Conservation (phyloP, 768 basidiomycete species). For the Tephrocybe sp. region DNA sequence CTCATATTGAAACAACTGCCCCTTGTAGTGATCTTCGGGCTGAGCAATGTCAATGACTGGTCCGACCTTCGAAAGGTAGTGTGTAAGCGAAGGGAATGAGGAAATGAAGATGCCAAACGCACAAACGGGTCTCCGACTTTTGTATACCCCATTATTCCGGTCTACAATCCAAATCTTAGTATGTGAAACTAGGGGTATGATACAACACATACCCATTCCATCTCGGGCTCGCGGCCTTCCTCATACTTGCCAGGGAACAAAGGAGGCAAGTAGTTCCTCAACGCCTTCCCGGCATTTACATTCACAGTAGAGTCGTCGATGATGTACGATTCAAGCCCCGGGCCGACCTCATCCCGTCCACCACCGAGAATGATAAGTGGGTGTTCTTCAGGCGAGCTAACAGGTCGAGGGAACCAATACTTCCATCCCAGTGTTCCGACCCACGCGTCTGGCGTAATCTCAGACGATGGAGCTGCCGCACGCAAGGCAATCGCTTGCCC, state of each 20-base stretch:
- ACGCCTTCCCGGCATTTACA: constrained; percentile 39
- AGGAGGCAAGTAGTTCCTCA: constrained; percentile 61
- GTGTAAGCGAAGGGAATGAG: background rate
- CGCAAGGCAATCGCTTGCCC: constrained; percentile 61
- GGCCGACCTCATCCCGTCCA: constrained; percentile 45
- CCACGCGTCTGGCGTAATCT: constrained; percentile 48
- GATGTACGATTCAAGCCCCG: constrained; percentile 47
- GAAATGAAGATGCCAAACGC: constrained; percentile 23
- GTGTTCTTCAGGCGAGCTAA: constrained; percentile 39
- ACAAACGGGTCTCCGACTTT: constrained; percentile 65
- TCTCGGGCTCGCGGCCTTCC: constrained; percentile 52
- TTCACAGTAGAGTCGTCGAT: constrained; percentile 61
- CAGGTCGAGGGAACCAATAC: constrained; percentile 82
- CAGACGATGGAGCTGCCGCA: constrained; percentile 31
- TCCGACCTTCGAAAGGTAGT: constrained; percentile 50
- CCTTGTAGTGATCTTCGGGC: constrained; percentile 31
- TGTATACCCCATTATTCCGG: constrained; percentile 83
- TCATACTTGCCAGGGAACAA: constrained; percentile 58
- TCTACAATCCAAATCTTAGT: constrained; percentile 38
- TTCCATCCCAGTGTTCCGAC: constrained; percentile 54
- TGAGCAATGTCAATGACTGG: constrained; percentile 42
- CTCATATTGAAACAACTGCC: constrained; percentile 20
- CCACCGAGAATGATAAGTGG: constrained; percentile 77
- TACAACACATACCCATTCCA: constrained; percentile 70
- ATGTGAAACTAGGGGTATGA: background rate